Conservation (phyloP, 139 green algal genomes). For the Gonium pectorale region DNA sequence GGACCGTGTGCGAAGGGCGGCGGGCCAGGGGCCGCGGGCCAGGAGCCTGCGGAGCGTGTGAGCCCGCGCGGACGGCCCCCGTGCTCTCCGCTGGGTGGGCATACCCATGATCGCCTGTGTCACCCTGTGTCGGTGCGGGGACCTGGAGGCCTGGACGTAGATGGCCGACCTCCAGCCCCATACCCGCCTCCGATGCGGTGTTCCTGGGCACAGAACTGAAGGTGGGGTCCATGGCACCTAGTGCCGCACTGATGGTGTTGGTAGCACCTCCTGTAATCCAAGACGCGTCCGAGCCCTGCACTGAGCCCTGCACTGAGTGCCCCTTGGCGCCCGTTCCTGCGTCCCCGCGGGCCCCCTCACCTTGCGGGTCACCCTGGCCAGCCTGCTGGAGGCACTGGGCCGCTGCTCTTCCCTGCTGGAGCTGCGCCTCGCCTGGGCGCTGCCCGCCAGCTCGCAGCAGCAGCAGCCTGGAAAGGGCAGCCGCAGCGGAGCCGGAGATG, state of each 20-base stretch:
- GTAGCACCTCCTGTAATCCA: background rate
- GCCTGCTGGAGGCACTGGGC: background rate
- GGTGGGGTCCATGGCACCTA: too few relatives aligned
- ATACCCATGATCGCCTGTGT: too few relatives aligned
- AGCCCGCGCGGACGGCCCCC: too few relatives aligned
- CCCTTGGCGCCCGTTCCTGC: background rate
- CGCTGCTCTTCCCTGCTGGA: background rate
- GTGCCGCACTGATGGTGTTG: too few relatives aligned
- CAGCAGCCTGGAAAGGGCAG: background rate
- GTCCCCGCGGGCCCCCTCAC: background rate
- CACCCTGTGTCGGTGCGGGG: background rate
- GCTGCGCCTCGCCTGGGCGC: slow-evolving; percentile 19
- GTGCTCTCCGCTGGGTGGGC: too few relatives aligned
- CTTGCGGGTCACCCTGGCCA: background rate
- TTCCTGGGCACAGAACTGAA: too few relatives aligned
- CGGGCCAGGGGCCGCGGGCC: background rate
- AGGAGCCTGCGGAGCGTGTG: background rate
- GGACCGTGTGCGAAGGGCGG: background rate
- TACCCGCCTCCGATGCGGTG: too few relatives aligned
- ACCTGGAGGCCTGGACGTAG: background rate
- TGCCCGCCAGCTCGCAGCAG: background rate
- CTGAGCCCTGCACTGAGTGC: background rate
- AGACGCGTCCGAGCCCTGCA: too few relatives aligned
- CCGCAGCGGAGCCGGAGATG: background rate
- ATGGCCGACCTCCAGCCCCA: background rate